These are phyloP conservation scores for Pythium sp. DNA, from an alignment of 352 stramenopile species.

Conservation along the genomic window DNA sequence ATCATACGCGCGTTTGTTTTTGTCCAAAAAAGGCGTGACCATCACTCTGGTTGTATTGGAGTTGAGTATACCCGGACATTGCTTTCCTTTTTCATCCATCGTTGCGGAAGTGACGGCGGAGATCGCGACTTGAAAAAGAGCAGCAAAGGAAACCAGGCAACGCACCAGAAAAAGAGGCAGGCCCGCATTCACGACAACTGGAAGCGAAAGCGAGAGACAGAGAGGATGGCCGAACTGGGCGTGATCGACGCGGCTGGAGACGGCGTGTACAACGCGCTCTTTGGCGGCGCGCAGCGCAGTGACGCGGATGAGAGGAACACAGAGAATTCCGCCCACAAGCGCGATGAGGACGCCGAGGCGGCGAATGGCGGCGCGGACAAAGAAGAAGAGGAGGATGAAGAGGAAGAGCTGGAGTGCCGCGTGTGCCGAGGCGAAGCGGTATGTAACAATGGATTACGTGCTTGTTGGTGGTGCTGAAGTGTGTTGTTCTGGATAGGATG, in stretches of 20 bases:
- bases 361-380: constrained; percentile 1
- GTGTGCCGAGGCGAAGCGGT: constrained; percentile 92
- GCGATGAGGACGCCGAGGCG: not conserved
- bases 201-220: not conserved
- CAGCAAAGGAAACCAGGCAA: not conserved
- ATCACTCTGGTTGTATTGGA: not conserved
- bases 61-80: not conserved
- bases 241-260: constrained; percentile 11
- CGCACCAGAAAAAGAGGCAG: not conserved
- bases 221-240: constrained; percentile 11
- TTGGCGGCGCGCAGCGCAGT: constrained; percentile 1
- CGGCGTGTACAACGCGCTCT: constrained; percentile 5
- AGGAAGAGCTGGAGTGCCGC: constrained; percentile 85
- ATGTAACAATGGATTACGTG: constrained; percentile 15
- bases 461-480: not conserved
- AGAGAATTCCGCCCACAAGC: not conserved
- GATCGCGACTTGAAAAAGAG: not conserved
- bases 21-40: not conserved
- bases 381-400: constrained; percentile 52
- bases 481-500: not conserved
- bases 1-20: not conserved
- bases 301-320: not conserved
- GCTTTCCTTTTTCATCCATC: not conserved
- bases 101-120: not conserved
- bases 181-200: not conserved